Conservation (phyloP, 2,329 filamentous ascomycete genomes). For the Esteya vermicola region DNA sequence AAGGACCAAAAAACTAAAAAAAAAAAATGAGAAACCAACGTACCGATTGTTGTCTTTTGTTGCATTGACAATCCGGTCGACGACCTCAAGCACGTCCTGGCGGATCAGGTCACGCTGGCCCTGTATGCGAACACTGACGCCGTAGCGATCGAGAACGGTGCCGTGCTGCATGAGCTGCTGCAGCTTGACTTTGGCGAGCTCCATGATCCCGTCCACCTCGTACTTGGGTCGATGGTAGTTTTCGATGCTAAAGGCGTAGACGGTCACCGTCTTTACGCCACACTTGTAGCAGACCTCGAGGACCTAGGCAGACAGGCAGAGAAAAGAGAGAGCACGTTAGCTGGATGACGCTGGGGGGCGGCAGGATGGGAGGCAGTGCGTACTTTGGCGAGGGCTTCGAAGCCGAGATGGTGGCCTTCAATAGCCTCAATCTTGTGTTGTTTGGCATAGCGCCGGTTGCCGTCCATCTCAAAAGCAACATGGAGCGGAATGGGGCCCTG, state of each 20-base stretch:
- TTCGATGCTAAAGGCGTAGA: slow-evolving; percentile 97
- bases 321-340: slow-evolving; percentile 8
- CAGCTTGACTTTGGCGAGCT: slow-evolving; percentile 91
- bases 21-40: slow-evolving; percentile 9
- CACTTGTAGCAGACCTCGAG: slow-evolving; percentile 97
- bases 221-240: slow-evolving; percentile 97
- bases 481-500: slow-evolving; percentile 90
- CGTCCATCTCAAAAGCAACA: slow-evolving; percentile 99
- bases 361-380: slow-evolving; percentile 18
- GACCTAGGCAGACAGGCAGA: slow-evolving; percentile 37
- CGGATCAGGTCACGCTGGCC: slow-evolving; percentile 75
- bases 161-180: slow-evolving; percentile 86
- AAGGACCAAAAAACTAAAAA: background rate
- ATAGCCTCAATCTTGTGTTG: slow-evolving; percentile 89
- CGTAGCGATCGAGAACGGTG: slow-evolving; percentile 83
- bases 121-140: slow-evolving; percentile 71
- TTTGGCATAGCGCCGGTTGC: slow-evolving; percentile 83
- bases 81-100: slow-evolving; percentile 74
- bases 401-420: slow-evolving; percentile 89
- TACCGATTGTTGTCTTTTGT: slow-evolving; percentile 78
- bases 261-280: slow-evolving; percentile 89
- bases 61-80: slow-evolving; percentile 73
- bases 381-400: slow-evolving; percentile 83
- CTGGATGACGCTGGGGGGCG: too few relatives aligned
- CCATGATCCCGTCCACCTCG: slow-evolving; percentile 94